Base-by-base conservation (phyloP, 305 asterid species). In the Stenogyne calaminthoides region DNA sequence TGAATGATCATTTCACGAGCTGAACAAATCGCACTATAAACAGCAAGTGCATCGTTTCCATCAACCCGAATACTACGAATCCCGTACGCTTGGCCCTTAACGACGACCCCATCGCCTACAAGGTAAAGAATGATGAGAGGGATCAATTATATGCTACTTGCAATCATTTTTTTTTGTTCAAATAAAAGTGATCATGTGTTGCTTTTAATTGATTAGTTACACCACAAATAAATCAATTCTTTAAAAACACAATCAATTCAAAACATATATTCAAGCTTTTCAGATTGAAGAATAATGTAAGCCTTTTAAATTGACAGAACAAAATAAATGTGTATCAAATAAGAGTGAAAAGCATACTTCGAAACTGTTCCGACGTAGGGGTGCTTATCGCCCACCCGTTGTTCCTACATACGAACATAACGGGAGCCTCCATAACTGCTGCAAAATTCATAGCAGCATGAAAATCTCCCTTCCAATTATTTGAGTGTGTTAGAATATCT, bases 311-410 rank as follows among this genome's bases (percentile, higher is more conserved):
- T 36, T n/a, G 44, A 10, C 7, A 22, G 62, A 51, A 4, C 18
- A 46, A 56, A 36, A n/a, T n/a, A n/a, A n/a, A 39, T 5, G 15
- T 40, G 25, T n/a, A 25, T 19, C 11, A 56, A 69, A 18, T 37
- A 29, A 15, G 68, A 10, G n/a, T 37, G 5, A 18, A 22, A 40
- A n/a, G 47, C 46, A 22, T 86, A 95, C 98, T 92, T 82, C 96
- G 82, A 66, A 95, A 95, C 34, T 92, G 98, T 9, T 95, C 84
- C 1, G 91, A 70, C 16, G 71, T 51, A 5, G 99, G 95, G 19
- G 97, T 92, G 86, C 99, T 95, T 67, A 95, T 92, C 77, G 98
- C 98, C 97, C 96, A 95, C 55, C 99, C 98, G 49, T 95, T 92
- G 87, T 95, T 95, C 59, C 99, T 93, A 74, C 98, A 90, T 54